Conservation (phyloP, 73 alveolate genomes). For the Loxodes magnus region DNA sequence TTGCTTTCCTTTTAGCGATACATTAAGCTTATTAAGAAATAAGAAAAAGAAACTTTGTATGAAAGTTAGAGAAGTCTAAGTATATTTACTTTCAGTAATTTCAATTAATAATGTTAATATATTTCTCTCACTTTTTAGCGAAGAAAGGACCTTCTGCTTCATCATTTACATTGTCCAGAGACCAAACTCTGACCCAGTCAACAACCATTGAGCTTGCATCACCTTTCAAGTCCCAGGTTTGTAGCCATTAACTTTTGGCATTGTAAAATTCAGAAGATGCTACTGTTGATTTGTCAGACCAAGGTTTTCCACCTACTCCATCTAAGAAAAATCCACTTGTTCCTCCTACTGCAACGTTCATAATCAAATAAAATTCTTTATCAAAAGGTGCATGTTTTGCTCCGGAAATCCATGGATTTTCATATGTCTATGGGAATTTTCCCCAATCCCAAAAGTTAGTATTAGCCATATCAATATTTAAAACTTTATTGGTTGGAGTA, state of each 20-base stretch:
- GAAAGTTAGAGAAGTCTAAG: too few relatives aligned
- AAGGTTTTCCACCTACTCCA: conserved; percentile 50
- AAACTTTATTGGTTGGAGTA: conserved; percentile 18
- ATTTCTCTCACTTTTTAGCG: too few relatives aligned
- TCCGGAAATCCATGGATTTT: conserved; percentile 50
- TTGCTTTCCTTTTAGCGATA: too few relatives aligned
- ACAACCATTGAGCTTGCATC: conserved; percentile 6
- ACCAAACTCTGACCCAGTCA: conserved; percentile 11
- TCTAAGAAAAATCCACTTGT: conserved; percentile 50
- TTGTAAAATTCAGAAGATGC: conserved; percentile 34
- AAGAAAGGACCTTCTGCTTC: neutral
- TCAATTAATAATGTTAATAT: too few relatives aligned
- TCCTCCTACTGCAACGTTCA: conserved; percentile 81
- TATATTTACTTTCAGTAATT: too few relatives aligned
- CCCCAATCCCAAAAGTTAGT: conserved; percentile 35
- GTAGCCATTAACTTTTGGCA: conserved; percentile 41
- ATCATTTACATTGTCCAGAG: neutral
- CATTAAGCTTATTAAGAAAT: too few relatives aligned
- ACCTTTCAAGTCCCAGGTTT: conserved; percentile 22
- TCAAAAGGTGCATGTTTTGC: conserved; percentile 50
- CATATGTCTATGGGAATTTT: conserved; percentile 21
- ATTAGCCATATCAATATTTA: conserved; percentile 22
- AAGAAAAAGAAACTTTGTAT: too few relatives aligned
- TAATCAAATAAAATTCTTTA: conserved; percentile 39
- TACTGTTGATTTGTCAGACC: conserved; percentile 27